Evolutionary conservation across 176 grass and related monocot genomes (phyloP).

Genomic region (Cenchrus americanus): DNA sequence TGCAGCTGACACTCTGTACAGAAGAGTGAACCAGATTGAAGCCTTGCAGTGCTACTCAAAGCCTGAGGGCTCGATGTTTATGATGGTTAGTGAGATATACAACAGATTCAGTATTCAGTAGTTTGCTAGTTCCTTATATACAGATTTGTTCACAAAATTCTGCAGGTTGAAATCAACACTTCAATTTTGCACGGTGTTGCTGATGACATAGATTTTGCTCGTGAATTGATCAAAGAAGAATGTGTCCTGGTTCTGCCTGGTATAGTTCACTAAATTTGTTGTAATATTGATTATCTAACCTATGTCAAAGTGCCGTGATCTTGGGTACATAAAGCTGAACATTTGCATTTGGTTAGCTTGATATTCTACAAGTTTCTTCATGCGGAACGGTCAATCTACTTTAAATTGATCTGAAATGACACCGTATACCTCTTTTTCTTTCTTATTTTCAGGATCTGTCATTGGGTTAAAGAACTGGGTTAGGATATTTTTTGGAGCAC

Average conservation of each 20-base stretch:
- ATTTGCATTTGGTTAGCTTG: background rate
- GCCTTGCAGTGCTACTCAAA: constrained; percentile 65
- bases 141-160: background rate
- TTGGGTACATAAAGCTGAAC: background rate
- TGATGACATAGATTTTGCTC: constrained; percentile 79
- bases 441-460: constrained; percentile 64
- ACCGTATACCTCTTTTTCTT: background rate
- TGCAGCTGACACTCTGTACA: constrained; percentile 59
- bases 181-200: constrained; percentile 59
- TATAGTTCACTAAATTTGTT: constrained; percentile 31
- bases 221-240: constrained; percentile 94
- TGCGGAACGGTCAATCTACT: background rate
- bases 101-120: background rate
- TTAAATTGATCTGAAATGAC: background rate
- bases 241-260: constrained; percentile 75
- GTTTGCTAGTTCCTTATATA: background rate
- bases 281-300: background rate
- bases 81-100: constrained; percentile 63
- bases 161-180: constrained; percentile 83
- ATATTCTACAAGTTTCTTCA: background rate
- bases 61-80: constrained; percentile 94
- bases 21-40: constrained; percentile 66
- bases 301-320: background rate
- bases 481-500: constrained; percentile 85
- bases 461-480: constrained; percentile 92